Evolutionary conservation across 352 stramenopile genomes (phyloP), one percentile per base, ranked within the genome.

Genomic region (Hyaloperonospora brassicae): DNA sequence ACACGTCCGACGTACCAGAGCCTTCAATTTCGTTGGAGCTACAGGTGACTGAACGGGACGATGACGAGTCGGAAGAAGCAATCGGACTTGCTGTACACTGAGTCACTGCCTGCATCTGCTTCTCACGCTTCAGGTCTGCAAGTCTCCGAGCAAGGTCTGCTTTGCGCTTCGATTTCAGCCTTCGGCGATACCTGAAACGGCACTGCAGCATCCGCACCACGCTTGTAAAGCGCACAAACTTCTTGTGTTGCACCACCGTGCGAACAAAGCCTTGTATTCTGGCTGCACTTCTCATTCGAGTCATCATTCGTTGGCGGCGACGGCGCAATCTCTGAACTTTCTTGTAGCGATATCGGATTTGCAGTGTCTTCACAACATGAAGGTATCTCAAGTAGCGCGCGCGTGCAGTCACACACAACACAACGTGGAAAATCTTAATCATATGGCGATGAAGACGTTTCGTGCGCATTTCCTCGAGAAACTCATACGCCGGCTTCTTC

Each of bases 401-500:
- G 13, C 84, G 79, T 0, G 73, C 76, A 14, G 60, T 74, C 13
- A 77, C 70, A 42, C 73, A 84, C n/a, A 88, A 49, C 21, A 89
- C 73, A 4, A 76, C 68, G 41, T 89, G 66, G 55, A 72, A 88
- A 27, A 93, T 84, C 56, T 79, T 79, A 50, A 83, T 48, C 77
- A 89, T 89, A 62, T 89, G 73, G 0, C 76, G 70, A 25, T 61
- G 69, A n/a, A 91, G 57, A 40, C 73, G 67, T 40, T 86, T 66
- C 0, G 75, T 72, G 11, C 80, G 89, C 65, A 97, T 82, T 11
- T 87, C 66, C 62, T 98, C 90, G 10, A 98, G 74, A 39, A 90
- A 90, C 23, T 93, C 83, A 27, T 95, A 95, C 14, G 96, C 81
- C 44, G 82, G 68, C 53, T 89, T 86, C 47, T 95, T 95, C 39